A percentile compares a stretch with the other conserved stretches of the same genome.
Evolutionary conservation across 2,329 filamentous ascomycete genomes (phyloP).

Genomic region (Chaetomium sp.): DNA sequence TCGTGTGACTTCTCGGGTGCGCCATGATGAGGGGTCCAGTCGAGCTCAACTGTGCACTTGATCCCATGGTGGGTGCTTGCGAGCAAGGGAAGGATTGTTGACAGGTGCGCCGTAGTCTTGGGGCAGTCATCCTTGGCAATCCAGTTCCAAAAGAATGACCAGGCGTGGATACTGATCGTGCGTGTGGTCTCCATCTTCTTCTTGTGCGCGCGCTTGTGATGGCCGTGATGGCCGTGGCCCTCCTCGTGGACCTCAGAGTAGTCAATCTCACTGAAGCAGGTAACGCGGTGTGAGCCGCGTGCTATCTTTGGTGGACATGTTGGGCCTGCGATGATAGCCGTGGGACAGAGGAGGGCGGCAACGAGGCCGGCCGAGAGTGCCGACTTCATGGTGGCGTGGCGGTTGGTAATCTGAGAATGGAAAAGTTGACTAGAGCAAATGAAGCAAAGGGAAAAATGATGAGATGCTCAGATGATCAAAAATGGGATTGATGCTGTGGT

Average conservation of each 20-base stretch:
- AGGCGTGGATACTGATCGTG: slow-evolving; percentile 27
- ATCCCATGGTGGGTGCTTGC: slow-evolving; percentile 12
- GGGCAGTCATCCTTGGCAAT: slow-evolving; percentile 29
- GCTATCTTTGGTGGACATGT: slow-evolving; percentile 31
- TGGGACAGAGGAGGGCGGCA: slow-evolving; percentile 33
- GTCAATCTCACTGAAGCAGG: slow-evolving; percentile 43
- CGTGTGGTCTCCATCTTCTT: slow-evolving; percentile 8
- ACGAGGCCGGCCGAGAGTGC: slow-evolving; percentile 35
- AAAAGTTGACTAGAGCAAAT: neutral
- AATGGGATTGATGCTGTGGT: slow-evolving; percentile 15
- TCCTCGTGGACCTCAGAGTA: slow-evolving; percentile 30
- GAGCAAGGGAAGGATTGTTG: slow-evolving; percentile 37
- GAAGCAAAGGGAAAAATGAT: slow-evolving; percentile 15
- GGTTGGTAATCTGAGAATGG: slow-evolving; percentile 5
- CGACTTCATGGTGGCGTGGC: slow-evolving; percentile 30
- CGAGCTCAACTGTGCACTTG: slow-evolving; percentile 18
- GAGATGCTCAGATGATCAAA: slow-evolving; percentile 15
- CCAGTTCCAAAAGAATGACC: slow-evolving; percentile 42
- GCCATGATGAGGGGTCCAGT: slow-evolving; percentile 14
- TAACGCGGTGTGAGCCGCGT: slow-evolving; percentile 39
- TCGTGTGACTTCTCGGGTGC: neutral
- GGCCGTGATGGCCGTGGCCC: slow-evolving; percentile 10
- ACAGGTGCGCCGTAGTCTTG: slow-evolving; percentile 34
- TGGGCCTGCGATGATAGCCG: slow-evolving; percentile 28
- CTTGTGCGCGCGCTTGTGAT: slow-evolving; percentile 16